Evolutionary conservation across 1,284 basidiomycete genomes (phyloP).

Genomic region (Pascua sp.): DNA sequence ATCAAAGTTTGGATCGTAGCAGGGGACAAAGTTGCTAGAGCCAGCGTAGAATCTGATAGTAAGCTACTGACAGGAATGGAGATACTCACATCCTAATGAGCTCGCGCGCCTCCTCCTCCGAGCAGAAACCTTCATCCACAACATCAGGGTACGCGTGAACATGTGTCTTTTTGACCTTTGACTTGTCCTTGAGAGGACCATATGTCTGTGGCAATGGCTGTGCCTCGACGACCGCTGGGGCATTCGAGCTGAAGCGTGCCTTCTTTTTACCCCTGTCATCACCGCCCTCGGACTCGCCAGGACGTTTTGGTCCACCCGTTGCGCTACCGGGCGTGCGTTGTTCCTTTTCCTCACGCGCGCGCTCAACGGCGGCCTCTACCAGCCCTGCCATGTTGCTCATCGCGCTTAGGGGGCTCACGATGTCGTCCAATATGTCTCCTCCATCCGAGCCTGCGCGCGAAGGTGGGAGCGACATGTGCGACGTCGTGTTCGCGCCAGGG

Average conservation of each 20-base stretch:
- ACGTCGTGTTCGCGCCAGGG: not conserved
- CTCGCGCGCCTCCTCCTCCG: conserved; percentile 74
- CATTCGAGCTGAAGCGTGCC: conserved; percentile 22
- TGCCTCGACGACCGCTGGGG: conserved; percentile 29
- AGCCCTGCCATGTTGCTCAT: conserved; percentile 49
- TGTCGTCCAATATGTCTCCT: conserved; percentile 42
- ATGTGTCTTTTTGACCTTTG: conserved; percentile 33
- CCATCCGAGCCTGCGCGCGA: conserved; percentile 39
- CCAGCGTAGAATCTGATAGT: conserved; percentile 59
- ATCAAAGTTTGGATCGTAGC: conserved; percentile 72
- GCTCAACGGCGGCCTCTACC: conserved; percentile 48
- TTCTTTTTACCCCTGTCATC: conserved; percentile 20
- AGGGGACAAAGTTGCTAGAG: conserved; percentile 82
- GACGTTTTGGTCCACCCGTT: not conserved
- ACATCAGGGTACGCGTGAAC: conserved; percentile 47
- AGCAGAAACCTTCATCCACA: conserved; percentile 58
- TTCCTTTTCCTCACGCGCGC: conserved; percentile 41
- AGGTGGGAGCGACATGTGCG: conserved; percentile 28
- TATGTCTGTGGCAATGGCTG: conserved; percentile 35
- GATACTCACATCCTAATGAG: conserved; percentile 65
- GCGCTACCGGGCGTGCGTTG: not conserved
- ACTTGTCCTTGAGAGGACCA: conserved; percentile 23
- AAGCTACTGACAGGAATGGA: too few relatives aligned
- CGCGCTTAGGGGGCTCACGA: conserved; percentile 44
- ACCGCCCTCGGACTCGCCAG: not conserved